Base-by-base conservation (phyloP, 345 rosid genomes). In the Viola odorata region DNA sequence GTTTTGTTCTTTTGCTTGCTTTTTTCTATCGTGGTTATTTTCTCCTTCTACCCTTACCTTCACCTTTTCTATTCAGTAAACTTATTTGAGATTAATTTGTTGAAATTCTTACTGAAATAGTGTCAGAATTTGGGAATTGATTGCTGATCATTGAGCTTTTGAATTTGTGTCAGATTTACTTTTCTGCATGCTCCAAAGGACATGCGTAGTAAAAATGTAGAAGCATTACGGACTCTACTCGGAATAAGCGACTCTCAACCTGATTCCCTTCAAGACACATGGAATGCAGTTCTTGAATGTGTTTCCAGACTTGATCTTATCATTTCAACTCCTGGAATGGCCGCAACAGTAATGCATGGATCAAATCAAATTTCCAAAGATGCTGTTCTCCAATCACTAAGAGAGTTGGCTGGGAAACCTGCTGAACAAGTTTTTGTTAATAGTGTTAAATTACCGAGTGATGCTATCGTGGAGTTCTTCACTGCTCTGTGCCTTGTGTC, bases 221-320 rank as follows among this genome's bases (percentile, higher is more conserved):
- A 94, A 85, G 96, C 99, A 58, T 77, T 94, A 79, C 91, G 85
- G 63, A 88, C 92, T 55, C 73, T 94, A 58, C 80, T 94, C 73
- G 76, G 83, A 55, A 76, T 94, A 52, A 83, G 91, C 52, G 97
- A 88, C 70, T 74, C 77, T 15, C 91, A 90, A 68, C 77, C 84
- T 56, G 88, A 73, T 65, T 81, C 91, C 69, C 91, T 94, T 71
- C 96, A 84, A 68, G 97, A 94, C 80, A 90, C 99, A n/a, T 94
- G 99, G 97, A 94, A 94, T 81, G 99, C 97, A 57, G 92, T 94
- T 60, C 66, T 94, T 59, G 99, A 90, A 82, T 94, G 99, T 75
- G 97, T 90, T 74, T 88, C 99, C 63, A 92, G 99, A 66, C 96
- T 94, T 69, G 97, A 90, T 80, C 90, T 67, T 68, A 90, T 94